Base-by-base conservation (phyloP, 2,329 filamentous ascomycete genomes). In the Chaetomiaceae sp. region DNA sequence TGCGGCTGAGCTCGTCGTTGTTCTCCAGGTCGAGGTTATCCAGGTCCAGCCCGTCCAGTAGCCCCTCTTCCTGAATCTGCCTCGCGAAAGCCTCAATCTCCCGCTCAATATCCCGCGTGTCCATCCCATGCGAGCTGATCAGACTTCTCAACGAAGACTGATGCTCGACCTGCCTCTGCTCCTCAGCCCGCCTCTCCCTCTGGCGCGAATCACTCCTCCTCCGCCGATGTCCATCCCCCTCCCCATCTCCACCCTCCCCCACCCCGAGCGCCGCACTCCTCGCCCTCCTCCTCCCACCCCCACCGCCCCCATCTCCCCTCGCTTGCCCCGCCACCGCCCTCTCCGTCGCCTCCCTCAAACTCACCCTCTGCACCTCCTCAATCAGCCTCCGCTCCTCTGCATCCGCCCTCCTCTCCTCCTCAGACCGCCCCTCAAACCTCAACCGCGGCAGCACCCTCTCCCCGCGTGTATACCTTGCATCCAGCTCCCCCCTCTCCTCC, bases 61-160 rank as follows among this genome's bases (percentile, higher is more conserved):
- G 68, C 0, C 91, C 89, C 60, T 95, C 63, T 50, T 64, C 62
- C 46, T 65, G 61, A 24, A 65, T 95, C 61, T 95, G 88, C 35
- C 88, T 79, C 55, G 94, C 78, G 58, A 96, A 94, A 50, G 93
- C 88, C 56, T 93, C 79, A 49, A 96, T 94, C 62, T 95, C 89
- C 50, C 86, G 81, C 62, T 95, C 86, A 57, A 95, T 83, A 55
- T 91, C 85, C 17, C 81, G 76, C 37, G 84, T 81, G 56, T 86
- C 86, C 47, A 87, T 74, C 52, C 90, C 85, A 0, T 85, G 86
- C 4, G 83, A 78, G 59, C 87, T 90, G 49, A 97, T 81, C 49
- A 97, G 68, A 9, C 87, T 95, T 43, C 90, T 75, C 53, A 97
- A 70, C 48, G 89, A 95, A 1, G 88, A 84, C 68, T 97, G 91